phyloP scores from a whole-genome alignment of 192 early-diverging fungal genomes.

The Funneliformis geosporum region DNA sequence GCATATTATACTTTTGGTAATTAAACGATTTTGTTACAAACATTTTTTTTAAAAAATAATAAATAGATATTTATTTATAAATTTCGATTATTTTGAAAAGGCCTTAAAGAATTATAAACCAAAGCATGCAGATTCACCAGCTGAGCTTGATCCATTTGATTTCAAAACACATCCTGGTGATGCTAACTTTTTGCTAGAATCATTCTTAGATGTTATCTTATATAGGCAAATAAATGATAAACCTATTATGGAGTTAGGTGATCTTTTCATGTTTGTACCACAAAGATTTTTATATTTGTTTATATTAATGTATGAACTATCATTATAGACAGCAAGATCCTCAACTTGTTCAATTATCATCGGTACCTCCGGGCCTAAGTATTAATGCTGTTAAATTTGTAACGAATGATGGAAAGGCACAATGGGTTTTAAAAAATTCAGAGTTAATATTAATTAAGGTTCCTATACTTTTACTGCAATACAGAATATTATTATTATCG shows the following conservation, averaged over 20 bases:
- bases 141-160: slow-evolving; percentile 53
- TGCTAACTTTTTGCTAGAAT: slow-evolving; percentile 51
- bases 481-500: neutral
- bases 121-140: slow-evolving; percentile 39
- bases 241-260: neutral
- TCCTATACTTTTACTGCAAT: neutral
- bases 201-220: slow-evolving; percentile 67
- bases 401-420: slow-evolving; percentile 74
- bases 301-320: neutral
- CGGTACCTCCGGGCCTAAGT: slow-evolving; percentile 51
- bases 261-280: neutral
- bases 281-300: neutral
- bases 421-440: slow-evolving; percentile 53
- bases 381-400: slow-evolving; percentile 54
- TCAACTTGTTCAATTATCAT: neutral
- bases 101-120: slow-evolving; percentile 46
- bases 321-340: neutral
- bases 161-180: slow-evolving; percentile 59
- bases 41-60: neutral
- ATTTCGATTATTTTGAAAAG: slow-evolving; percentile 26
- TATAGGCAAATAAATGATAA: slow-evolving; percentile 41
- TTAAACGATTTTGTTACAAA: slow-evolving; percentile 29
- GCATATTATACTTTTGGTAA: slow-evolving; percentile 69
- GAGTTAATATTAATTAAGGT: slow-evolving; percentile 45
- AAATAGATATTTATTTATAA: slow-evolving; percentile 36